Conservation (phyloP, 805 yeast species). For the Candida nanaspora region DNA sequence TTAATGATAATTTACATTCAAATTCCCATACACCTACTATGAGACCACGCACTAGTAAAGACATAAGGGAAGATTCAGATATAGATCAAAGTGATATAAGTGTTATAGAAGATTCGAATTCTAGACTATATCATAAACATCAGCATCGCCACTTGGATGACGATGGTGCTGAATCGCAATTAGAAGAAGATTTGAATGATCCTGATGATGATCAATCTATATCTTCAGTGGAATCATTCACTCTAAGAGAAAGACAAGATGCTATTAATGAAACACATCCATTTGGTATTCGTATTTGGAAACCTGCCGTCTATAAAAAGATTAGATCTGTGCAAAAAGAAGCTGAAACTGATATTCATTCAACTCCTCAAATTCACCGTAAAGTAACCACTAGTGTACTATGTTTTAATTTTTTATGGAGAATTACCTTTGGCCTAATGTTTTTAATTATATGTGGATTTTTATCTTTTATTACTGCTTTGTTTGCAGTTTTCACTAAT, state of each 20-base stretch:
- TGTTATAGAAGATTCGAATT: neutral
- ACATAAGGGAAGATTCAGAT: neutral
- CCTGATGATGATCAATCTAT: conserved; percentile 27
- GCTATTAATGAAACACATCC: conserved; percentile 97
- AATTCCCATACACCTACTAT: neutral
- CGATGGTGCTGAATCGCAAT: neutral
- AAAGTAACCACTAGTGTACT: conserved; percentile 54
- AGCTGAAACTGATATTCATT: conserved; percentile 92
- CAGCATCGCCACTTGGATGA: neutral
- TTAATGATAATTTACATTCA: neutral
- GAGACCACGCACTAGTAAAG: neutral
- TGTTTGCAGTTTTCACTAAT: conserved; percentile 34
- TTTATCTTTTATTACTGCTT: conserved; percentile 41
- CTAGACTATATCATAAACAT: neutral
- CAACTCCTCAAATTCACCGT: conserved; percentile 42
- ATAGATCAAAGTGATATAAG: neutral
- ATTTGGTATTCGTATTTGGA: conserved; percentile 97
- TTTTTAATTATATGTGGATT: conserved; percentile 46
- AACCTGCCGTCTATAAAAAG: conserved; percentile 93
- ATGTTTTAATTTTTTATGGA: conserved; percentile 69
- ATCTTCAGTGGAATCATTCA: conserved; percentile 70
- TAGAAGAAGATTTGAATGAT: neutral
- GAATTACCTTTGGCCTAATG: conserved; percentile 61
- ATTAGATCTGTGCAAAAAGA: conserved; percentile 83
- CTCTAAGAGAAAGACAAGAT: conserved; percentile 85